phyloP scores from a whole-genome alignment of 768 basidiomycete genomes.

The Erythrobasidium yunnanense region DNA sequence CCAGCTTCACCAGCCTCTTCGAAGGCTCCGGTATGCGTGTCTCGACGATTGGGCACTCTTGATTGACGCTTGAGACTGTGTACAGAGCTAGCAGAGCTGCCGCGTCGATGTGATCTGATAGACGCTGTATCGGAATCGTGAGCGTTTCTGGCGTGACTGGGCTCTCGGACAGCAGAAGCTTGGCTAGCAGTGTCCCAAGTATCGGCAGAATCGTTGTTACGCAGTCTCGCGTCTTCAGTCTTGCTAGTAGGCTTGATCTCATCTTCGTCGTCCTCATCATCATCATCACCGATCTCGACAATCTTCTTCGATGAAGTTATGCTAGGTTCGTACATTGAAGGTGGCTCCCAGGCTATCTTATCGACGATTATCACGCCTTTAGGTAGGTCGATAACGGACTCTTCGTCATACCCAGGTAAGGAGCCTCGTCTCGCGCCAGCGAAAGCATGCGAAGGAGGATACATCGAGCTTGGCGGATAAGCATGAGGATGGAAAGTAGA shows the following conservation, averaged over 20 bases:
- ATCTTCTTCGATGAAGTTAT: neutral
- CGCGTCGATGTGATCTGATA: neutral
- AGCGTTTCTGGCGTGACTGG: neutral
- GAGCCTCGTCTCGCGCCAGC: neutral
- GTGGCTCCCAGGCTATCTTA: neutral
- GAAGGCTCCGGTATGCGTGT: too few species aligned
- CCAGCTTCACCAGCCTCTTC: too few species aligned
- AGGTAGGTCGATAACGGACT: neutral
- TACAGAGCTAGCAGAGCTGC: neutral
- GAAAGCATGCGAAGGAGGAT: too few species aligned
- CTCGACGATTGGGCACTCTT: too few species aligned
- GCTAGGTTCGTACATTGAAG: neutral
- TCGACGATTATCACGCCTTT: neutral
- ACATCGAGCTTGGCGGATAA: constrained; percentile 7
- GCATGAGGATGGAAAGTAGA: constrained; percentile 7
- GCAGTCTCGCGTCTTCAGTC: too few species aligned
- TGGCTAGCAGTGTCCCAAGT: neutral
- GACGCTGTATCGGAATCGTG: neutral
- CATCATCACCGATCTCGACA: neutral
- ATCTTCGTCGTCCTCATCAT: neutral
- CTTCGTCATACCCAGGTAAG: constrained; percentile 18
- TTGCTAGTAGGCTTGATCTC: too few species aligned
- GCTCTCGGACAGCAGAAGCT: neutral
- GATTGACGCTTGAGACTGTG: neutral
- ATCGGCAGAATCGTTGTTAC: neutral